These are phyloP conservation scores for Fusarium sp. DNA, from an alignment of 2,329 filamentous ascomycete genomes.

Conservation along the genomic window DNA sequence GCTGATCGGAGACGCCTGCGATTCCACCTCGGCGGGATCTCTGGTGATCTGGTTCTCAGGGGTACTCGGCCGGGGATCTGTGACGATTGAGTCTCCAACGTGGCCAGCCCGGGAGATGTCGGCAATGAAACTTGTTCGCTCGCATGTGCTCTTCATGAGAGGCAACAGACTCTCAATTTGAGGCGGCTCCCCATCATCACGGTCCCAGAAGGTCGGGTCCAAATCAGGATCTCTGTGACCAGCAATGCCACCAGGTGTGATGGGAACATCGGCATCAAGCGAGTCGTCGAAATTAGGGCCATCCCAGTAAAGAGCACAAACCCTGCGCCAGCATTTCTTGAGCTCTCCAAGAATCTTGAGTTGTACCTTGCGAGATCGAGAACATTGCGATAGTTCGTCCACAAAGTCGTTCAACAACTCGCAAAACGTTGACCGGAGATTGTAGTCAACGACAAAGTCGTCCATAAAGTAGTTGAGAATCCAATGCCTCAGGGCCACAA, in stretches of 20 bases:
- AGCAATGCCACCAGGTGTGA: constrained; percentile 80
- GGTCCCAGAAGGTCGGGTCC: constrained; percentile 67
- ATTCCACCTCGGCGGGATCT: constrained; percentile 35
- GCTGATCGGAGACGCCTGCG: constrained; percentile 64
- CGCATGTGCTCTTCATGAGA: constrained; percentile 37
- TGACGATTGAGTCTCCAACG: constrained; percentile 59
- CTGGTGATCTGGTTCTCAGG: constrained; percentile 54
- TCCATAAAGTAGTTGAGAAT: constrained; percentile 98
- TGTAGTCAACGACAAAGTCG: constrained; percentile 85
- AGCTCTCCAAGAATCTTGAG: constrained; percentile 92
- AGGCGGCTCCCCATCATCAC: constrained; percentile 56
- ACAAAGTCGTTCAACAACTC: constrained; percentile 79
- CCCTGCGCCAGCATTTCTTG: constrained; percentile 96
- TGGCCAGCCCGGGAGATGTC: constrained; percentile 61
- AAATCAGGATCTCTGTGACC: constrained; percentile 68
- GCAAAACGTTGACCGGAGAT: constrained; percentile 83
- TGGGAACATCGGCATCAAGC: constrained; percentile 72
- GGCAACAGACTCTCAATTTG: constrained; percentile 57
- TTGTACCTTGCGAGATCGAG: constrained; percentile 62
- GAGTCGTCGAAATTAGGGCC: constrained; percentile 73
- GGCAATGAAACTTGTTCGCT: constrained; percentile 56
- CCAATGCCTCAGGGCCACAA: constrained; percentile 96
- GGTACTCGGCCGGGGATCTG: constrained; percentile 60
- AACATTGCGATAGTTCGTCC: constrained; percentile 63
- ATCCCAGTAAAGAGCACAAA: constrained; percentile 92